Percentiles rank a stretch among this genome's conserved stretches.
Evolutionary conservation across 768 basidiomycete species (phyloP).

Genomic region (Tylopilus vinaceipallidus): DNA sequence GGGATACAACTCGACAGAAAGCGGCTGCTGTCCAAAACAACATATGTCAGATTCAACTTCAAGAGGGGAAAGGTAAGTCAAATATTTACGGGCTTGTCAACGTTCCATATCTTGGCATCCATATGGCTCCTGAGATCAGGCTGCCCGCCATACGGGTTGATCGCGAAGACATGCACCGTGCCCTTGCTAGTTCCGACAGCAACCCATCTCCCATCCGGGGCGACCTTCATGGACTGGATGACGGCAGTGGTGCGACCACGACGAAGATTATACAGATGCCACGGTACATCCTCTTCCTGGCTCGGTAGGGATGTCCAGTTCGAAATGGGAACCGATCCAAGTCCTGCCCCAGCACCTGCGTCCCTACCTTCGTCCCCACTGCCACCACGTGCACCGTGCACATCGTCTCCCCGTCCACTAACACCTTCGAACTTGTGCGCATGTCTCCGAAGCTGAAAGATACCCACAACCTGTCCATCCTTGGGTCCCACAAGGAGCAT

Average conservation of each 20-base stretch:
- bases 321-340: neutral
- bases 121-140: conserved; percentile 62
- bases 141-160: conserved; percentile 74
- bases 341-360: conserved; percentile 1
- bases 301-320: conserved; percentile 1
- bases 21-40: conserved; percentile 40
- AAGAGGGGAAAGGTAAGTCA: neutral
- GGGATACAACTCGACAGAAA: conserved; percentile 54
- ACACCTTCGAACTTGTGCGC: conserved; percentile 19
- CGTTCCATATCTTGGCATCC: conserved; percentile 56
- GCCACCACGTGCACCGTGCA: neutral
- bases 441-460: conserved; percentile 43
- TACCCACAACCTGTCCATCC: conserved; percentile 54
- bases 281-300: conserved; percentile 31
- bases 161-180: conserved; percentile 70
- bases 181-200: conserved; percentile 64
- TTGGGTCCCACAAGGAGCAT: conserved; percentile 46
- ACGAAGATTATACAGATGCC: conserved; percentile 65
- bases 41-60: neutral
- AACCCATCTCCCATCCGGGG: conserved; percentile 61
- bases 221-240: conserved; percentile 47
- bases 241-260: conserved; percentile 71
- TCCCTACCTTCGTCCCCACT: conserved; percentile 2
- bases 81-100: conserved; percentile 41
- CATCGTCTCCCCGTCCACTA: neutral